These are phyloP conservation scores for Cercospora brassicicola DNA, from an alignment of 2,329 filamentous ascomycete species.

Conservation along the genomic window DNA sequence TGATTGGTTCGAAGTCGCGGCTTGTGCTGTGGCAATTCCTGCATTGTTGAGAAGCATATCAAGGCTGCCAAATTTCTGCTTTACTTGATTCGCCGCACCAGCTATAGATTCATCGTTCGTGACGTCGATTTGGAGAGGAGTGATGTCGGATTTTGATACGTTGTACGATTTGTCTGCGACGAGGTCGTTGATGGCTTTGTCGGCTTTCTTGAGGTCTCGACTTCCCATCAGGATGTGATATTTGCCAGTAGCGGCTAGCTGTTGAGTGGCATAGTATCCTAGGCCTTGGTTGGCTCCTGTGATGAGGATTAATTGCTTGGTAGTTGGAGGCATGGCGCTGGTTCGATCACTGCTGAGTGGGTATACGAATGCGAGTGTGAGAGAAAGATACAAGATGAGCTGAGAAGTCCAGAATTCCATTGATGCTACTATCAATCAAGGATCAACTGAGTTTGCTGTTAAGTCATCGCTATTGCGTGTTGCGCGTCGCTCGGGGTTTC, in stretches of 20 bases:
- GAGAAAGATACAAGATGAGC: not conserved
- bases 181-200: conserved; percentile 38
- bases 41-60: conserved; percentile 44
- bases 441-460: not conserved
- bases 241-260: conserved; percentile 41
- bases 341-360: not conserved
- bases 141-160: conserved; percentile 30
- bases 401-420: not conserved
- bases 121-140: conserved; percentile 47
- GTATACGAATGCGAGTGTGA: not conserved
- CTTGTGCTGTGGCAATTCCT: conserved; percentile 31
- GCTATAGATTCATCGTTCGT: conserved; percentile 46
- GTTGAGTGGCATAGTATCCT: conserved; percentile 46
- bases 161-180: conserved; percentile 16
- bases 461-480: not conserved
- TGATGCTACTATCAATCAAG: not conserved
- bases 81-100: conserved; percentile 38
- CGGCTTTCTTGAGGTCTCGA: conserved; percentile 40
- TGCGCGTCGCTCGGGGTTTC: not conserved
- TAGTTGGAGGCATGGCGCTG: not conserved
- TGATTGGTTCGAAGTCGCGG: not conserved
- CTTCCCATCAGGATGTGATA: conserved; percentile 47
- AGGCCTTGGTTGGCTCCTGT: conserved; percentile 49
- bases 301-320: conserved; percentile 32
- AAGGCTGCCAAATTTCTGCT: conserved; percentile 32